Evolutionary conservation across 192 early-diverging fungal species (phyloP), one percentile per base, ranked within the genome.

Genomic region (Linnemannia zychae): DNA sequence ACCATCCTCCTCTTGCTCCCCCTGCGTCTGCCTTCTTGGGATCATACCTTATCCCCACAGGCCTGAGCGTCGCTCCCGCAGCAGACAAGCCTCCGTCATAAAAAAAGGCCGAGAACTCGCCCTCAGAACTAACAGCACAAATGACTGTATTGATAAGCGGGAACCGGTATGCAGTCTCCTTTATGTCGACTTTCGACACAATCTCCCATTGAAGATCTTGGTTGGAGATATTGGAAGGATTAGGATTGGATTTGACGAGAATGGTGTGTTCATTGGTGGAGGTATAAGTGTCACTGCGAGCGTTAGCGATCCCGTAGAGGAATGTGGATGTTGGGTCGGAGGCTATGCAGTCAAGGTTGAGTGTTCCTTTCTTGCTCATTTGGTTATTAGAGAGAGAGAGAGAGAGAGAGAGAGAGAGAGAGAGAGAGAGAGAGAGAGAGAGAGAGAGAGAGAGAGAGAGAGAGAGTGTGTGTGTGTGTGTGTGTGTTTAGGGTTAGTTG

Each of bases 251-350:
- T 57, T 24, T 57, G 52, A 57, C 52, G n/a, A 57, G 52, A 17
- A 57, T 4, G 4, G 52, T 57, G n/a, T 57, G 24, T 57, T 57
- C 52, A n/a, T 57, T 24, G 52, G 52, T 24, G 4, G 52, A 24
- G 9, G 22, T 17, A 17, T 17, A n/a, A n/a, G n/a, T n/a, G n/a
- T n/a, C n/a, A n/a, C n/a, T 49, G 48, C 9, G 2, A n/a, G 52
- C 52, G 6, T 57, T 57, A n/a, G 52, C n/a, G 52, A 57, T 57
- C 52, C 52, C 52, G 52, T 57, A 57, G 52, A 57, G 52, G n/a
- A 6, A 24, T n/a, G 52, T 24, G 17, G 48, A 49, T 49, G 52
- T 57, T 2, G 52, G 52, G 52, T 5, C 15, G 20, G n/a, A 57
- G 22, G 52, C 52, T 57, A 57, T 57, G n/a, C 52, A 57, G n/a